A percentile compares a stretch with the other conserved stretches of the same genome.
These are phyloP conservation scores for Inga laurina DNA, from an alignment of 306 rosid genomes.

Conservation along the genomic window DNA sequence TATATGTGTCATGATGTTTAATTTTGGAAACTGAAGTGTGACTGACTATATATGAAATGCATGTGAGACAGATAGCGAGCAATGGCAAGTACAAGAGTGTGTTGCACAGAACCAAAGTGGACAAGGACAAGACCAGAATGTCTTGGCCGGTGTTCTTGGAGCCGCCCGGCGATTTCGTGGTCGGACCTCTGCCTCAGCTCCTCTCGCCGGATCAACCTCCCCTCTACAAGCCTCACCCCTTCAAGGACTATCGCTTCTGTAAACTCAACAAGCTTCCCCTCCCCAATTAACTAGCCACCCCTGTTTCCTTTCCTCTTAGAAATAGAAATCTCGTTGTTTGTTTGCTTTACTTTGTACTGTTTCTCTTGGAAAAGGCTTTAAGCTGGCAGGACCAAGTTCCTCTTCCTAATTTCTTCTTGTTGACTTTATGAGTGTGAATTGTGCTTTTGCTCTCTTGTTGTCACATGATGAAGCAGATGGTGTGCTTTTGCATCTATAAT, in stretches of 20 bases:
- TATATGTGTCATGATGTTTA: no score
- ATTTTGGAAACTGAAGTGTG: no score
- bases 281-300: not conserved
- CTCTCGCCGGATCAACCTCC: conserved; percentile 33
- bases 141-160: conserved; percentile 60
- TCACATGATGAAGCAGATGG: not conserved
- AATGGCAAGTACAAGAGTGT: conserved; percentile 50
- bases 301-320: no score
- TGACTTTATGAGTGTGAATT: not conserved
- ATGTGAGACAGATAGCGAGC: conserved; percentile 28
- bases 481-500: not conserved
- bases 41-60: no score
- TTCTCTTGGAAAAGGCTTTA: not conserved
- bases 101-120: conserved; percentile 46
- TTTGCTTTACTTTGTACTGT: no score
- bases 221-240: conserved; percentile 38
- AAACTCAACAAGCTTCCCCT: conserved; percentile 53
- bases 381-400: no score
- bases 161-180: conserved; percentile 33
- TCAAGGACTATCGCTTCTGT: conserved; percentile 38
- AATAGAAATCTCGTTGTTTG: not conserved
- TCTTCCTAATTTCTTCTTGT: not conserved
- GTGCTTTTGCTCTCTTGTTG: not conserved
- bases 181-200: conserved; percentile 45
- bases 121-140: conserved; percentile 45